phyloP scores from a whole-genome alignment of 257 asterid species.

The Solanum corneliomulleri region DNA sequence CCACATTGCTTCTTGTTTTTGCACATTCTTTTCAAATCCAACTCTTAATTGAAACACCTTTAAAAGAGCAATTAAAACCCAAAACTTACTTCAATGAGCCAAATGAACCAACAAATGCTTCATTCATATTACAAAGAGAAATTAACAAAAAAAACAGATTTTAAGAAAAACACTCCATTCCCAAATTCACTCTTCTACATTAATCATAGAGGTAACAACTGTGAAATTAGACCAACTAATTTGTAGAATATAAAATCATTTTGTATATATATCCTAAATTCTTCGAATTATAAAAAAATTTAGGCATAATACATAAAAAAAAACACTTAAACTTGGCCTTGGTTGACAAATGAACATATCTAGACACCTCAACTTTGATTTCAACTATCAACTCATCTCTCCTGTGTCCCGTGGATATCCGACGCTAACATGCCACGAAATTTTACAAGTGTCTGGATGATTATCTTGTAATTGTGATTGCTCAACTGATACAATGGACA shows the following conservation, averaged over 20 bases:
- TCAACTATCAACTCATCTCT: not conserved
- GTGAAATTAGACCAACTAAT: not conserved
- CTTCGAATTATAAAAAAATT: not conserved
- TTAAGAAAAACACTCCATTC: not conserved
- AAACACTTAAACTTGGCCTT: not conserved
- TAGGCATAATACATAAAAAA: not conserved
- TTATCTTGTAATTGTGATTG: not conserved
- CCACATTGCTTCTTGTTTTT: conserved; percentile 88
- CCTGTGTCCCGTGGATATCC: not conserved
- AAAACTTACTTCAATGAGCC: not conserved
- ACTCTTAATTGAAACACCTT: conserved; percentile 84
- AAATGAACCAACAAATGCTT: not conserved
- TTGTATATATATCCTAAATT: not conserved
- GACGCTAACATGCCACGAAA: not conserved
- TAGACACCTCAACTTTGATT: not conserved
- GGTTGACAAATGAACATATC: not conserved
- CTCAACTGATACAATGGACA: not conserved
- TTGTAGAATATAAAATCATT: not conserved
- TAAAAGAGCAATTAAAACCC: not conserved
- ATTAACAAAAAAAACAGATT: not conserved
- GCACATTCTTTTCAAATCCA: conserved; percentile 61
- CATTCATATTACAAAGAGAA: not conserved
- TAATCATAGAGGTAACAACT: not conserved
- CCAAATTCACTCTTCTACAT: not conserved
- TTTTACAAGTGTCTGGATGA: not conserved